Percentiles rank a stretch among this genome's conserved stretches.
Evolutionary conservation across 2,329 filamentous ascomycete genomes (phyloP).

Genomic region (Dactylellina haptotyla): DNA sequence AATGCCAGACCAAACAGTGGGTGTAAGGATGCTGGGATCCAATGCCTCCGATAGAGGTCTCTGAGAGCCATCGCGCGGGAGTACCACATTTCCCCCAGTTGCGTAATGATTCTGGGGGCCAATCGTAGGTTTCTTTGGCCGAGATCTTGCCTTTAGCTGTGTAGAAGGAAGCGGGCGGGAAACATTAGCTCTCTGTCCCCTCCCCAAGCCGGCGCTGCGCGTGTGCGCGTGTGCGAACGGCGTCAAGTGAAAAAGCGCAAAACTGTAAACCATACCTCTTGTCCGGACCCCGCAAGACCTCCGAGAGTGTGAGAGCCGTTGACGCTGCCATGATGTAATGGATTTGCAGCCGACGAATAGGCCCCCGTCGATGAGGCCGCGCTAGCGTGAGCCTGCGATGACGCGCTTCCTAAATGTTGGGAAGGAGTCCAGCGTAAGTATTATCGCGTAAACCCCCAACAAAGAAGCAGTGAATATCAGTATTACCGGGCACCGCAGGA

Average conservation of each 20-base stretch:
- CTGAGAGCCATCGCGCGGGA: slow-evolving; percentile 47
- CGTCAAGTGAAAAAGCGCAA: not conserved
- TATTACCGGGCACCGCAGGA: slow-evolving; percentile 60
- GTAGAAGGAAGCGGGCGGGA: not conserved
- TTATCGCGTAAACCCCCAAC: slow-evolving; percentile 24
- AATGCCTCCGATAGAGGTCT: slow-evolving; percentile 66
- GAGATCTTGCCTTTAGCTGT: slow-evolving; percentile 45
- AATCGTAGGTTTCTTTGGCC: slow-evolving; percentile 40
- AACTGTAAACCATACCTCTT: slow-evolving; percentile 25
- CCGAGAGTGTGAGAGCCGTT: slow-evolving; percentile 42
- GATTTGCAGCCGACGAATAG: slow-evolving; percentile 35
- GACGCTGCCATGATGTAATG: slow-evolving; percentile 33
- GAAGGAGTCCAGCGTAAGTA: slow-evolving; percentile 4
- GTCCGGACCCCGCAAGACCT: slow-evolving; percentile 16
- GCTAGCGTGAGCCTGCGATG: slow-evolving; percentile 34
- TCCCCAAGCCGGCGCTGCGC: too few relatives aligned
- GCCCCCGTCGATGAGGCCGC: slow-evolving; percentile 32
- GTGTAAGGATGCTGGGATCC: slow-evolving; percentile 71
- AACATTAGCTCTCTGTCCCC: slow-evolving; percentile 3
- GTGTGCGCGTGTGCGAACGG: not conserved
- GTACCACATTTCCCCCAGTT: slow-evolving; percentile 14
- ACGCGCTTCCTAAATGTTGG: slow-evolving; percentile 27
- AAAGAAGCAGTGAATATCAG: slow-evolving; percentile 1
- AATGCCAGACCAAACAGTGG: slow-evolving; percentile 74
- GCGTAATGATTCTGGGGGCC: slow-evolving; percentile 33